Conservation (phyloP, 192 early-diverging fungal genomes). For the Umbelopsis vinacea region DNA sequence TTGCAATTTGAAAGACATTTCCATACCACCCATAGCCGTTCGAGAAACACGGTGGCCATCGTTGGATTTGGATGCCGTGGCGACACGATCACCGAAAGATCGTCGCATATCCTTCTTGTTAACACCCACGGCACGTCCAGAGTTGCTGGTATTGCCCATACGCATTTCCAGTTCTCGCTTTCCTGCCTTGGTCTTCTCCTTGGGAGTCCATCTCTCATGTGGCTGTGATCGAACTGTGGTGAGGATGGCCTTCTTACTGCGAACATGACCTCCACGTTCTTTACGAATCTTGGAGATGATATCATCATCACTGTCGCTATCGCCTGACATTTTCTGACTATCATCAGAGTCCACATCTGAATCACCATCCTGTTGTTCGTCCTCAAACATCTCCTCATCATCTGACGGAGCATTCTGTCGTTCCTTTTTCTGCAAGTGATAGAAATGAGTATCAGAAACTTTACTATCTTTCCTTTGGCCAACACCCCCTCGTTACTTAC, state of each 20-base stretch:
- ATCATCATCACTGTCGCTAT: constrained; percentile 49
- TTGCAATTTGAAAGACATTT: constrained; percentile 49
- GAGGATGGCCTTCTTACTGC: constrained; percentile 26
- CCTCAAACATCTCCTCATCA: constrained; percentile 25
- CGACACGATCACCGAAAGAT: constrained; percentile 35
- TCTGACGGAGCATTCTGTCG: constrained; percentile 18
- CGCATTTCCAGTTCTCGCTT: constrained; percentile 34
- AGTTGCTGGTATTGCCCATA: constrained; percentile 18
- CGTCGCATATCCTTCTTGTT: constrained; percentile 25
- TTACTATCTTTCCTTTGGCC: too few species aligned
- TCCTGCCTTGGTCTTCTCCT: constrained; percentile 26
- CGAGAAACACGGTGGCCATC: constrained; percentile 40
- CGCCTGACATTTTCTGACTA: constrained; percentile 25
- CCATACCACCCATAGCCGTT: constrained; percentile 47
- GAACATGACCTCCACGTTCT: constrained; percentile 30
- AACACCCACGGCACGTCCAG: constrained; percentile 10
- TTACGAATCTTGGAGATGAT: constrained; percentile 40
- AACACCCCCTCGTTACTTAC: constrained; percentile 17
- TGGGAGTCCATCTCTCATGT: constrained; percentile 29
- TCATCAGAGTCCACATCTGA: constrained; percentile 30
- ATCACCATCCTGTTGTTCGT: constrained; percentile 31
- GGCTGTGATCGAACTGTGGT: constrained; percentile 25
- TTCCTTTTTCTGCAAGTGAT: constrained; percentile 16
- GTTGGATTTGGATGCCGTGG: constrained; percentile 13
- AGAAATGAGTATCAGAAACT: not conserved